Percentiles rank a stretch among this genome's conserved stretches.
Evolutionary conservation across 2,329 filamentous ascomycete species (phyloP).

Genomic region (Paecilomyces sp.): DNA sequence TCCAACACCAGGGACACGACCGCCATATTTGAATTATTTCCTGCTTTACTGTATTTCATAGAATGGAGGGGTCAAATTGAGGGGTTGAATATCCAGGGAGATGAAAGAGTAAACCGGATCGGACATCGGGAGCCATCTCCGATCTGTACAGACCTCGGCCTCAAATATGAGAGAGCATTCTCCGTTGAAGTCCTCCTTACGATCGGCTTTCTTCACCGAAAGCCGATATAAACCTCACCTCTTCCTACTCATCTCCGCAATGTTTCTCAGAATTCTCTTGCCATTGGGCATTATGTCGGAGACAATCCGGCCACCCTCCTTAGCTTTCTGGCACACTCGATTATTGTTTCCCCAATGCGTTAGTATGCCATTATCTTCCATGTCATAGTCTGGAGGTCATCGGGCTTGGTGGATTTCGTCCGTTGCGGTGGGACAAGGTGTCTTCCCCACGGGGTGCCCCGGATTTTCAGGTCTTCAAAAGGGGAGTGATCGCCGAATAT

Average conservation of each 20-base stretch:
- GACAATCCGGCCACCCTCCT: background rate
- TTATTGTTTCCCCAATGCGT: background rate
- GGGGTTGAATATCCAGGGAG: background rate
- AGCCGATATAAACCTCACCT: constrained; percentile 9
- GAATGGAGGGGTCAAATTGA: background rate
- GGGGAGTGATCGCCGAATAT: background rate
- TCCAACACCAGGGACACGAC: background rate
- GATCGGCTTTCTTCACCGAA: constrained; percentile 12
- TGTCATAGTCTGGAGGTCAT: constrained; percentile 1
- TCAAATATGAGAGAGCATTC: background rate
- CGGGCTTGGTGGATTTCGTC: constrained; percentile 9
- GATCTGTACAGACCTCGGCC: constrained; percentile 7
- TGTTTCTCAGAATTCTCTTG: background rate
- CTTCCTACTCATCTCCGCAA: background rate
- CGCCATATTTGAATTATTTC: background rate
- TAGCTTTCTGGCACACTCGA: background rate
- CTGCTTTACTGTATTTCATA: background rate
- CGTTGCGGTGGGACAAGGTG: constrained; percentile 3
- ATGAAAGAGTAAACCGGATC: constrained; percentile 8
- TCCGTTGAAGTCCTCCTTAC: background rate
- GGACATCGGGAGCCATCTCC: constrained; percentile 24
- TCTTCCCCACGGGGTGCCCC: constrained; percentile 19
- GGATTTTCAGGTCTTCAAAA: constrained; percentile 1
- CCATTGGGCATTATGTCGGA: background rate
- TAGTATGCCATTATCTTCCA: background rate